phyloP scores from a whole-genome alignment of 2,329 filamentous ascomycete species.

The Penicillium sp. region DNA sequence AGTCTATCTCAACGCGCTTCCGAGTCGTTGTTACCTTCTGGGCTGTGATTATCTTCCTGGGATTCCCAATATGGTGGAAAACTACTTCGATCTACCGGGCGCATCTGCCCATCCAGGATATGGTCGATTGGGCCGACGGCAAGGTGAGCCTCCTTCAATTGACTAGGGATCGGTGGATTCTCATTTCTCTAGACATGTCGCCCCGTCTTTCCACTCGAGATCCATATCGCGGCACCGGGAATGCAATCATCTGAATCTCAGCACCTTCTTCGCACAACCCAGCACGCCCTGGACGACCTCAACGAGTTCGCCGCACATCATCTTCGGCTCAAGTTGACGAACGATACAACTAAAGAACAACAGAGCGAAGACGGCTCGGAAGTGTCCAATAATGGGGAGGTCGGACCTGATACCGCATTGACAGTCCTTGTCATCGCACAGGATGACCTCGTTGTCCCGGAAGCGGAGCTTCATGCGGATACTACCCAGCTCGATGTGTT shows the following conservation, averaged over 20 bases:
- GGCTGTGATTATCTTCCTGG: conserved; percentile 75
- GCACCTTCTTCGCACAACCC: conserved; percentile 71
- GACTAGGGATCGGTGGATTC: conserved; percentile 6
- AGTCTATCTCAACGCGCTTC: conserved; percentile 65
- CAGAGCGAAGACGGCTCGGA: conserved; percentile 10
- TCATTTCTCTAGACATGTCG: conserved; percentile 64
- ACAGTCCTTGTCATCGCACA: conserved; percentile 63
- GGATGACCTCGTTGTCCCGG: conserved; percentile 46
- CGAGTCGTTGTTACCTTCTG: conserved; percentile 84
- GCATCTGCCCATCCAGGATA: conserved; percentile 72
- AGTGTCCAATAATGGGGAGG: conserved; percentile 3
- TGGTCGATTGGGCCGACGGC: conserved; percentile 88
- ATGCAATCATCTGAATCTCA: conserved; percentile 65
- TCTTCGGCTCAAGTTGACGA: conserved; percentile 63
- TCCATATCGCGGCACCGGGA: conserved; percentile 67
- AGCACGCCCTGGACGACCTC: conserved; percentile 78
- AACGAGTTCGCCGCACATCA: conserved; percentile 84
- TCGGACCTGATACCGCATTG: conserved; percentile 53
- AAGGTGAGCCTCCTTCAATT: conserved; percentile 53
- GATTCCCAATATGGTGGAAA: conserved; percentile 91
- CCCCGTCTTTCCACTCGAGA: conserved; percentile 79
- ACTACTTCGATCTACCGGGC: conserved; percentile 92
- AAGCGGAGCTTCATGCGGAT: conserved; percentile 64
- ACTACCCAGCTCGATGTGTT: conserved; percentile 69
- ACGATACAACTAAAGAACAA: conserved; percentile 22